Percentiles rank a stretch among this genome's conserved stretches.
phyloP scores from a whole-genome alignment of 108 stramenopile species.

The Phaeodactylum tricornutum region DNA sequence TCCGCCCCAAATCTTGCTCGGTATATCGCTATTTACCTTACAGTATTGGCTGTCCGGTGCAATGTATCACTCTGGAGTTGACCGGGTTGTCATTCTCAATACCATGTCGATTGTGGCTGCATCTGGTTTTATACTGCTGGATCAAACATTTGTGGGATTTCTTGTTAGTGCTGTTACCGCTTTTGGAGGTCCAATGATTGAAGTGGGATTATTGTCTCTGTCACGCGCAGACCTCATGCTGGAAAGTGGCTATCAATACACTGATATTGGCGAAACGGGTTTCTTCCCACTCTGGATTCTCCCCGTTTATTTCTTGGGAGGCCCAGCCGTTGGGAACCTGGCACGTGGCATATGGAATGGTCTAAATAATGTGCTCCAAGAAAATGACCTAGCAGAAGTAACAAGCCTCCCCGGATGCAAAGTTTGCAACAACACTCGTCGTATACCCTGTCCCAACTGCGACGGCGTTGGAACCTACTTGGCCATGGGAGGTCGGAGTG shows the following conservation, averaged over 20 bases:
- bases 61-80: slow-evolving; percentile 29
- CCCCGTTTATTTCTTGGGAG: slow-evolving; percentile 80
- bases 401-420: slow-evolving; percentile 25
- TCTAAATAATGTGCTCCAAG: slow-evolving; percentile 7
- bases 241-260: slow-evolving; percentile 66
- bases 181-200: slow-evolving; percentile 76
- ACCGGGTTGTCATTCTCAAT: slow-evolving; percentile 42
- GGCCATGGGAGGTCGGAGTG: slow-evolving; percentile 40
- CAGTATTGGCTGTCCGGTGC: slow-evolving; percentile 82
- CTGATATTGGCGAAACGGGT: slow-evolving; percentile 66
- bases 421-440: slow-evolving; percentile 50
- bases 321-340: slow-evolving; percentile 80
- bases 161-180: slow-evolving; percentile 61
- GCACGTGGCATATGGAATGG: slow-evolving; percentile 69
- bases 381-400: no score
- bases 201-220: slow-evolving; percentile 45
- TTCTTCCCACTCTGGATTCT: slow-evolving; percentile 80
- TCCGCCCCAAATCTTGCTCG: slow-evolving; percentile 47
- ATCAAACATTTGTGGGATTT: slow-evolving; percentile 54
- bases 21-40: slow-evolving; percentile 75
- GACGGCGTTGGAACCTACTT: slow-evolving; percentile 57
- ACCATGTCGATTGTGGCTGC: slow-evolving; percentile 61
- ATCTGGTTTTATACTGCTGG: slow-evolving; percentile 49
- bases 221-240: slow-evolving; percentile 10
- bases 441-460: slow-evolving; percentile 66